Percentiles rank a stretch among this genome's conserved stretches.
Evolutionary conservation across 352 stramenopile species (phyloP).

Genomic region (Pythium brachiatum): DNA sequence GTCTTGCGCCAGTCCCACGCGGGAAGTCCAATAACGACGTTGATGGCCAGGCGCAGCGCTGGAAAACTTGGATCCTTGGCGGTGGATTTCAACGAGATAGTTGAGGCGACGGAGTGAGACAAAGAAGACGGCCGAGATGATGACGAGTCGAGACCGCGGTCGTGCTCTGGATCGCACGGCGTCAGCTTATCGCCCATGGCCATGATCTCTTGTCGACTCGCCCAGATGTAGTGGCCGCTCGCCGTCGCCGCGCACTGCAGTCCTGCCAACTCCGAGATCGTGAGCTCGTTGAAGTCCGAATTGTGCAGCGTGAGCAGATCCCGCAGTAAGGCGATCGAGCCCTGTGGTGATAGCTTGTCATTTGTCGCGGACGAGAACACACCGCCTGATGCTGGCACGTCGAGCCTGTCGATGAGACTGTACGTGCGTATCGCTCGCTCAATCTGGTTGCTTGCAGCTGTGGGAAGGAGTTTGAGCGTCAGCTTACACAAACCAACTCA

Average conservation of each 20-base stretch:
- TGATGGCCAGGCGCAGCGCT: constrained; percentile 6
- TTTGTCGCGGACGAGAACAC: neutral
- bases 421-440: neutral
- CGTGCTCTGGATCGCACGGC: constrained; percentile 2
- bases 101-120: neutral
- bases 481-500: no score
- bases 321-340: constrained; percentile 5
- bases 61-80: neutral
- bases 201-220: constrained; percentile 8
- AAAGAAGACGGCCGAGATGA: neutral
- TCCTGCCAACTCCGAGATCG: constrained; percentile 8
- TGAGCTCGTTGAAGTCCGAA: constrained; percentile 10
- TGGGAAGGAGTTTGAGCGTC: no score
- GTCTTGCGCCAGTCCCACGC: constrained; percentile 20
- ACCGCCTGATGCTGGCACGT: neutral
- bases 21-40: neutral
- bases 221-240: constrained; percentile 17
- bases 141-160: neutral
- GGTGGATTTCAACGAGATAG: neutral
- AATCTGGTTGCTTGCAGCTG: neutral
- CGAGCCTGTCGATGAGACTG: constrained; percentile 17
- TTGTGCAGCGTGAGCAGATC: constrained; percentile 11
- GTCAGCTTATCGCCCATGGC: constrained; percentile 14
- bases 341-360: neutral
- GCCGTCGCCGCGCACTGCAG: constrained; percentile 9